These are phyloP conservation scores for Debaryomyces maramus DNA, from an alignment of 805 yeast species.

Conservation along the genomic window DNA sequence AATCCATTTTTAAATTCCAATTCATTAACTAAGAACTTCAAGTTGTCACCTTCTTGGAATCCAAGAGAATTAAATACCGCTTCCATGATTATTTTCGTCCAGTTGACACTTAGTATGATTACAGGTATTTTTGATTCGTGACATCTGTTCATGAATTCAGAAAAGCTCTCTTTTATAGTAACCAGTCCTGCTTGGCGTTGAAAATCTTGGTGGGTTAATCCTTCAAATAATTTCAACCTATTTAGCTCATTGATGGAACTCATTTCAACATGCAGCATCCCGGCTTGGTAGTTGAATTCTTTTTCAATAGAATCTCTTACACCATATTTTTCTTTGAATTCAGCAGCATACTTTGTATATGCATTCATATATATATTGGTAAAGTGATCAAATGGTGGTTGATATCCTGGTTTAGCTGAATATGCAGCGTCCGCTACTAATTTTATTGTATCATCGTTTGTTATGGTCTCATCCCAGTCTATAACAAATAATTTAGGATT, in stretches of 20 bases:
- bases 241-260: slow-evolving; percentile 48
- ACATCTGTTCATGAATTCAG: slow-evolving; percentile 28
- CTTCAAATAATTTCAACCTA: slow-evolving; percentile 40
- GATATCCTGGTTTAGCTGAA: slow-evolving; percentile 31
- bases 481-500: slow-evolving; percentile 31
- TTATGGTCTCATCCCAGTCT: slow-evolving; percentile 72
- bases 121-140: slow-evolving; percentile 30
- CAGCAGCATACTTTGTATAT: slow-evolving; percentile 28
- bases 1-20: slow-evolving; percentile 34
- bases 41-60: slow-evolving; percentile 13
- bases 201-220: slow-evolving; percentile 33
- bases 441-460: slow-evolving; percentile 53
- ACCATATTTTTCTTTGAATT: slow-evolving; percentile 21
- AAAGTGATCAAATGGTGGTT: slow-evolving; percentile 45
- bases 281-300: slow-evolving; percentile 48
- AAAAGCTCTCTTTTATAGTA: slow-evolving; percentile 40
- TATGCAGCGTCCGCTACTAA: slow-evolving; percentile 53
- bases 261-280: slow-evolving; percentile 46
- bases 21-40: slow-evolving; percentile 51
- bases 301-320: slow-evolving; percentile 31
- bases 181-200: slow-evolving; percentile 36
- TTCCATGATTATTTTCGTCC: slow-evolving; percentile 54
- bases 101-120: slow-evolving; percentile 57
- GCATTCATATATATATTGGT: slow-evolving; percentile 41
- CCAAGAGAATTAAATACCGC: slow-evolving; percentile 26